Conservation (phyloP, 768 basidiomycete species). For the Trametes gibbosa region DNA sequence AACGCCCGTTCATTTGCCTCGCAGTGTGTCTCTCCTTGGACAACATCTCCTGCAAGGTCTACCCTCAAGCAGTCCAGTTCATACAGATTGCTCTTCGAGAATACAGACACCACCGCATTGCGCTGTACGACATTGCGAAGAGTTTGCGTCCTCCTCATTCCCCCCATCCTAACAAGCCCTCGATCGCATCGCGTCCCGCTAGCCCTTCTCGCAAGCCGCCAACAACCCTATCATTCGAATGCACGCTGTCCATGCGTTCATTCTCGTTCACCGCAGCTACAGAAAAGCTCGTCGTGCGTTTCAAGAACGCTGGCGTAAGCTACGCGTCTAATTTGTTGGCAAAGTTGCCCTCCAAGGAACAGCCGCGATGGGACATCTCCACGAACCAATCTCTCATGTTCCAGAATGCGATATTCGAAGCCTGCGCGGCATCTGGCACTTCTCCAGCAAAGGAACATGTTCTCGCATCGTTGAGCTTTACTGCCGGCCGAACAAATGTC, state of each 20-base stretch:
- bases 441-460: conserved; percentile 31
- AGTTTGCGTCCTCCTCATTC: not conserved
- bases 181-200: not conserved
- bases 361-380: conserved; percentile 34
- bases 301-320: conserved; percentile 44
- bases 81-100: conserved; percentile 9
- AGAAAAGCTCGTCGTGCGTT: conserved; percentile 66
- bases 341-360: conserved; percentile 18
- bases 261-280: conserved; percentile 63
- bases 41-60: conserved; percentile 10
- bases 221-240: conserved; percentile 31
- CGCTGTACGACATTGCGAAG: not conserved
- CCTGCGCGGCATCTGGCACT: conserved; percentile 54
- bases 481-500: conserved; percentile 43
- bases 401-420: conserved; percentile 53
- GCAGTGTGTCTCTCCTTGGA: conserved; percentile 6
- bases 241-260: conserved; percentile 41
- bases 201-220: conserved; percentile 2
- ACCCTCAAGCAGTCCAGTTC: conserved; percentile 17
- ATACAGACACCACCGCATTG: conserved; percentile 6
- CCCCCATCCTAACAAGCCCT: not conserved
- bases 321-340: conserved; percentile 36
- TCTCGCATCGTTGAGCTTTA: conserved; percentile 58
- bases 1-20: not conserved
- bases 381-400: conserved; percentile 49